Percentiles rank a stretch among this genome's conserved stretches.
Evolutionary conservation across 2,329 filamentous ascomycete species (phyloP).

Genomic region (Aspergillus tanneri): DNA sequence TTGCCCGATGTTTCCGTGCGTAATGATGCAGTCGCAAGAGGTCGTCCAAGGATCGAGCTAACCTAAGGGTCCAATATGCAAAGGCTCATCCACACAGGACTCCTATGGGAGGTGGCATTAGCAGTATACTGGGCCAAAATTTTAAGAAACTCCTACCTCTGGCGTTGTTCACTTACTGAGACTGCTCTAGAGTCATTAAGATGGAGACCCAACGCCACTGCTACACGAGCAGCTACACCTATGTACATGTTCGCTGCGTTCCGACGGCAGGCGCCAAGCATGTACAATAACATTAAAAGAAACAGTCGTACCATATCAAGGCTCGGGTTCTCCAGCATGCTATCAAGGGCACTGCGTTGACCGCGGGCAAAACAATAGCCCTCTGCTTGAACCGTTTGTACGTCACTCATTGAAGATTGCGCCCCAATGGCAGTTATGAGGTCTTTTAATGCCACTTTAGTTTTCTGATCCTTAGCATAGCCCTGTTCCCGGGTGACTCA

Average conservation of each 20-base stretch:
- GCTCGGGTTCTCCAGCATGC: conserved; percentile 56
- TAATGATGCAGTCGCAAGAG: conserved; percentile 33
- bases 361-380: conserved; percentile 50
- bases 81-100: conserved; percentile 49
- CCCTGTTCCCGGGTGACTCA: conserved; percentile 6
- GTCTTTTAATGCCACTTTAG: conserved; percentile 35
- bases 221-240: conserved; percentile 58
- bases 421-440: conserved; percentile 56
- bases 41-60: conserved; percentile 51
- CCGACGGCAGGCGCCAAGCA: conserved; percentile 58
- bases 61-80: conserved; percentile 50
- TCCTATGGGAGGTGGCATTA: conserved; percentile 25
- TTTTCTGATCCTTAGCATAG: conserved; percentile 26
- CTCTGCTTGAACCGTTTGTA: conserved; percentile 31
- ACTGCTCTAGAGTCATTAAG: conserved; percentile 36
- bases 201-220: conserved; percentile 58
- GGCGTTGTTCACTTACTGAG: conserved; percentile 17
- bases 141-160: conserved; percentile 18
- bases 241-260: conserved; percentile 65
- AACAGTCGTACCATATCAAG: conserved; percentile 55
- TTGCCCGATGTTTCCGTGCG: conserved; percentile 23
- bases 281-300: conserved; percentile 59
- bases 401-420: conserved; percentile 44
- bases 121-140: not conserved
- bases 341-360: conserved; percentile 50